Conservation (phyloP, 2,329 filamentous ascomycete species). For the Diaporthe ilicicola region DNA sequence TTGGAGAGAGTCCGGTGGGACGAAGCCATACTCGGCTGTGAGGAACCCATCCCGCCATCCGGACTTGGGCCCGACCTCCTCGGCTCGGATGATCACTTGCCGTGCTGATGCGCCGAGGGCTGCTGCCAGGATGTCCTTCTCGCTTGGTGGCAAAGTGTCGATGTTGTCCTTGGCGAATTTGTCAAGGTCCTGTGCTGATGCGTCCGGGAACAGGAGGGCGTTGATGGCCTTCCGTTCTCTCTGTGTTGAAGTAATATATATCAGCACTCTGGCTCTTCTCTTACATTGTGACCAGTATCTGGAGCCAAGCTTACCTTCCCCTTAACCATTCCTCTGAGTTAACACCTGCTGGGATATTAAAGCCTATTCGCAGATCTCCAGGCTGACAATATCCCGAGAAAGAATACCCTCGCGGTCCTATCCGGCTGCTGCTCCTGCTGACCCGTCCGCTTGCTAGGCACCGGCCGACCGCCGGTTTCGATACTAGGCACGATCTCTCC, state of each 20-base stretch:
- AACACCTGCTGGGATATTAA: constrained; percentile 54
- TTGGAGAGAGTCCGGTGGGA: constrained; percentile 59
- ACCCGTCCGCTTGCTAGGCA: constrained; percentile 41
- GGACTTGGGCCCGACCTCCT: constrained; percentile 58
- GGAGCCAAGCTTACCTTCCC: constrained; percentile 45
- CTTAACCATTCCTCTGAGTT: constrained; percentile 56
- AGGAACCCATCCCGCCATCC: constrained; percentile 64
- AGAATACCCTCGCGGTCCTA: constrained; percentile 46
- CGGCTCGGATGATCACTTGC: constrained; percentile 61
- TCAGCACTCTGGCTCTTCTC: background rate
- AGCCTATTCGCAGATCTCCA: constrained; percentile 48
- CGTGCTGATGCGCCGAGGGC: constrained; percentile 62
- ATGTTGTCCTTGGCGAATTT: constrained; percentile 51
- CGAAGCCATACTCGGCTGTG: constrained; percentile 60
- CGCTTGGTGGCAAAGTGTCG: constrained; percentile 56
- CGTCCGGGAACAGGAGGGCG: constrained; percentile 55
- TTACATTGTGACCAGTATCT: no score
- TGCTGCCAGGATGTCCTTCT: constrained; percentile 59
- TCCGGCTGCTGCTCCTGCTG: constrained; percentile 39
- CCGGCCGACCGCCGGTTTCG: constrained; percentile 37
- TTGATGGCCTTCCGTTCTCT: constrained; percentile 58
- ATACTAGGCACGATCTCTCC: constrained; percentile 42
- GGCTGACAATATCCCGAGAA: constrained; percentile 47
- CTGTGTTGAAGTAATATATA: constrained; percentile 25
- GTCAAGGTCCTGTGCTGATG: constrained; percentile 49